phyloP scores from a whole-genome alignment of 306 rosid genomes.

The Lupinus albus region DNA sequence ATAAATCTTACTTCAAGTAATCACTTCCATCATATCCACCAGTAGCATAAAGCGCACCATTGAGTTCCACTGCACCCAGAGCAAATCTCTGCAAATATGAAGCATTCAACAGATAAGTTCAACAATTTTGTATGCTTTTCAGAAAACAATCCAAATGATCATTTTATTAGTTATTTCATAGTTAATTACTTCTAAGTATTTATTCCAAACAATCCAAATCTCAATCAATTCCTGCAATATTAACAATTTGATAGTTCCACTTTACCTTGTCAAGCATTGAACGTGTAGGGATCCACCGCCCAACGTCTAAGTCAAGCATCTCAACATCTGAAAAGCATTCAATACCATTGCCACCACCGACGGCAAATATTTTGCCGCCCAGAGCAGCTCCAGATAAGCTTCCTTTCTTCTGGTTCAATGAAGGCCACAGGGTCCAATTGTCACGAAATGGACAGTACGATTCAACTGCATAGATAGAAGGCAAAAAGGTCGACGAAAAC shows the following conservation, averaged over 20 bases:
- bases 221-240: conserved; percentile 29
- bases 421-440: conserved; percentile 69
- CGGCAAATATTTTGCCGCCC: conserved; percentile 66
- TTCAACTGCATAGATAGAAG: conserved; percentile 61
- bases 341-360: conserved; percentile 85
- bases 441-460: conserved; percentile 58
- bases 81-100: conserved; percentile 70
- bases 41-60: conserved; percentile 72
- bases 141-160: conserved; percentile 13
- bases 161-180: conserved; percentile 5
- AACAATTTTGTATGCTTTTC: conserved; percentile 20
- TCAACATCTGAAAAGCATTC: conserved; percentile 73
- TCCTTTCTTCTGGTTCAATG: conserved; percentile 68
- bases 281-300: conserved; percentile 73
- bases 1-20: conserved; percentile 68
- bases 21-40: conserved; percentile 83
- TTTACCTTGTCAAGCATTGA: conserved; percentile 84
- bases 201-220: no score
- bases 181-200: no score
- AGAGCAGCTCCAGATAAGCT: conserved; percentile 76
- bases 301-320: conserved; percentile 89
- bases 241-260: conserved; percentile 22
- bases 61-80: conserved; percentile 75
- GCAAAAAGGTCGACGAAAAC: conserved; percentile 26
- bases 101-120: conserved; percentile 25